Conservation (phyloP, 257 asterid species). For the Marsdenia floribunda region DNA sequence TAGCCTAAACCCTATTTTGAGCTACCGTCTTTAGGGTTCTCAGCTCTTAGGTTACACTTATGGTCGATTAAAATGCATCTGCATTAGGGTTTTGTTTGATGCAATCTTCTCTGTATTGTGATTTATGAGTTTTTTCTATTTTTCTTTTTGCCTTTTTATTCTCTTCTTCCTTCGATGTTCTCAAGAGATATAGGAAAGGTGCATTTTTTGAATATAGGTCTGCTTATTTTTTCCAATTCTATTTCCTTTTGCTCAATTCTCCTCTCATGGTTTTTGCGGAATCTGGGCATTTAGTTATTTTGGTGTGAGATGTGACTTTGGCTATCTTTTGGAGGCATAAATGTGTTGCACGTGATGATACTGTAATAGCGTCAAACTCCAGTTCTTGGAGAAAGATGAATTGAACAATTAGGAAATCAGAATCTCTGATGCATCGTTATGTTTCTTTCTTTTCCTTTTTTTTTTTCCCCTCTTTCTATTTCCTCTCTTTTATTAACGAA, state of each 20-base stretch:
- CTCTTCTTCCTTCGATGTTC: no score
- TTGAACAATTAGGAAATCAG: conserved; percentile 18
- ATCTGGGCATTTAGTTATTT: not conserved
- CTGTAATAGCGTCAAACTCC: conserved; percentile 2
- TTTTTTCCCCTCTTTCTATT: not conserved
- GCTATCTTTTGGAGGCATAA: no score
- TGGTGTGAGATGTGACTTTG: not conserved
- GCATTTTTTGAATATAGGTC: not conserved
- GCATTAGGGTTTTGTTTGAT: not conserved
- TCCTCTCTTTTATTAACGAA: not conserved
- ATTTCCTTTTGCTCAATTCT: not conserved
- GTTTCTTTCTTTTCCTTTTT: not conserved
- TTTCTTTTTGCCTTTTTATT: no score
- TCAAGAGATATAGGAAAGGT: not conserved
- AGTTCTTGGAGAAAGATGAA: conserved; percentile 12
- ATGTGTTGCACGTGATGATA: conserved; percentile 9
- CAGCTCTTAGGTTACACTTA: not conserved
- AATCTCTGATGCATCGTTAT: conserved; percentile 19
- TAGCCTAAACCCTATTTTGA: conserved; percentile 5
- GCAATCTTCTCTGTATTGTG: not conserved
- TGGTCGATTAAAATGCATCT: not conserved
- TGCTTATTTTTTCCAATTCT: not conserved
- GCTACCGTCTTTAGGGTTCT: no score
- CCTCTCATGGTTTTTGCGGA: not conserved
- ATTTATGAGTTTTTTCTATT: no score